These are phyloP conservation scores for Tephrocybe sp. DNA, from an alignment of 768 basidiomycete genomes.

Conservation along the genomic window DNA sequence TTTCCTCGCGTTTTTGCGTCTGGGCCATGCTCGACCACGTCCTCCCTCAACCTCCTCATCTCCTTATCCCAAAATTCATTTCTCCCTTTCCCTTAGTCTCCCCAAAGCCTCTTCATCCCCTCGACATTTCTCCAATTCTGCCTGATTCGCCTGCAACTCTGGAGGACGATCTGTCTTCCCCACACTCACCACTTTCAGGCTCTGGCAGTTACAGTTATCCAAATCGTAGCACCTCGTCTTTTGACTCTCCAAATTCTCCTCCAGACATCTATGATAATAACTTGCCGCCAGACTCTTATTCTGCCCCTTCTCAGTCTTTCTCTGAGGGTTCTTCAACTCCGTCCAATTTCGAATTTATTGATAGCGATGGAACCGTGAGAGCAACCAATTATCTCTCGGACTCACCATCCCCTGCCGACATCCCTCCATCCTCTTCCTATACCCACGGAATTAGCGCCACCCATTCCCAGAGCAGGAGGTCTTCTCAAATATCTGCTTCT, in stretches of 20 bases:
- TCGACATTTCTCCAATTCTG: conserved; percentile 23
- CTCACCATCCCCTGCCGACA: conserved; percentile 44
- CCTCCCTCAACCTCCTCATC: conserved; percentile 18
- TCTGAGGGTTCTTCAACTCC: conserved; percentile 9
- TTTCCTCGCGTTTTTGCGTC: conserved; percentile 4
- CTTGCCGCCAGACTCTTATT: conserved; percentile 17
- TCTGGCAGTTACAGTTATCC: conserved; percentile 31
- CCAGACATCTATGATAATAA: conserved; percentile 29
- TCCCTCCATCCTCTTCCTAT: conserved; percentile 30
- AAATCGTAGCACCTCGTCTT: conserved; percentile 24
- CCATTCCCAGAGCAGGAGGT: conserved; percentile 38
- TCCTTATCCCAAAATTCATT: conserved; percentile 24
- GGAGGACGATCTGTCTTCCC: conserved; percentile 32
- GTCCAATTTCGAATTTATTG: conserved; percentile 25
- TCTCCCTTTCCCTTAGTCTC: conserved; percentile 18
- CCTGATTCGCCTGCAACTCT: conserved; percentile 28
- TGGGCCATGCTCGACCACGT: conserved; percentile 23
- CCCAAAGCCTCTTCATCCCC: conserved; percentile 21
- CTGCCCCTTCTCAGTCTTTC: conserved; percentile 22
- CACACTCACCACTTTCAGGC: conserved; percentile 28
- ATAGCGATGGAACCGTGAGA: conserved; percentile 22
- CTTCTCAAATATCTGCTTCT: conserved; percentile 38
- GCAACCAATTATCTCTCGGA: conserved; percentile 32
- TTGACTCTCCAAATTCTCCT: conserved; percentile 29
- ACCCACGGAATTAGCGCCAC: conserved; percentile 40